Conservation (phyloP, 1,284 basidiomycete species). For the Puccinia horiana region DNA sequence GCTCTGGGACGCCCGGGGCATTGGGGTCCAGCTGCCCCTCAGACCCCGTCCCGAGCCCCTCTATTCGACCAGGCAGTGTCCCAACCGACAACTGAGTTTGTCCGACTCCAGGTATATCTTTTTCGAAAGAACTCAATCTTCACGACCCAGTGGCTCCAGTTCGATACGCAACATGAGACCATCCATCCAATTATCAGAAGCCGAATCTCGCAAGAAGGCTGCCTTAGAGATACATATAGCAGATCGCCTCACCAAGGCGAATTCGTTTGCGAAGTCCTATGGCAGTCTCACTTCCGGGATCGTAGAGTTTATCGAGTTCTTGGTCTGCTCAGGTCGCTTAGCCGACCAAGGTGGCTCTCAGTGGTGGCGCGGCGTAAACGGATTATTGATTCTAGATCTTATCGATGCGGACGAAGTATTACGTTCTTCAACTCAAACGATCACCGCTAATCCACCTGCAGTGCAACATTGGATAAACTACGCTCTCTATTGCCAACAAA, state of each 20-base stretch:
- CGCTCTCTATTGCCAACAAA: neutral
- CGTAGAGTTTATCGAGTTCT: slow-evolving; percentile 28
- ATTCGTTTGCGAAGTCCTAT: neutral
- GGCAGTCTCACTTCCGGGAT: slow-evolving; percentile 14
- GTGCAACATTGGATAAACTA: slow-evolving; percentile 29
- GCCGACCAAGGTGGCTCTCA: slow-evolving; percentile 6
- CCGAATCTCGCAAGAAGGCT: slow-evolving; percentile 2
- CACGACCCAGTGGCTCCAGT: neutral
- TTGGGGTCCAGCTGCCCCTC: too few species aligned
- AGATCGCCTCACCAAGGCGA: neutral
- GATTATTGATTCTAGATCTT: slow-evolving; percentile 33
- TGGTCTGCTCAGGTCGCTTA: slow-evolving; percentile 25
- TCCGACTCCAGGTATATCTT: too few species aligned
- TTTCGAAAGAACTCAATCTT: neutral
- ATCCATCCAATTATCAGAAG: neutral
- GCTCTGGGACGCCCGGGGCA: too few species aligned
- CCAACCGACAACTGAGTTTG: too few species aligned
- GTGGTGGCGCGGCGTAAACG: slow-evolving; percentile 35
- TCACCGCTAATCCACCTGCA: neutral
- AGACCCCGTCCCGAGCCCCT: too few species aligned
- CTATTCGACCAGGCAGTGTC: too few species aligned
- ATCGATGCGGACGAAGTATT: slow-evolving; percentile 21
- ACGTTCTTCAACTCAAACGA: neutral
- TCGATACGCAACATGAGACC: neutral
- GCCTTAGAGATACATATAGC: slow-evolving; percentile 4